Conservation (phyloP, 2,329 filamentous ascomycete genomes). For the Aspergillus vadensis region DNA sequence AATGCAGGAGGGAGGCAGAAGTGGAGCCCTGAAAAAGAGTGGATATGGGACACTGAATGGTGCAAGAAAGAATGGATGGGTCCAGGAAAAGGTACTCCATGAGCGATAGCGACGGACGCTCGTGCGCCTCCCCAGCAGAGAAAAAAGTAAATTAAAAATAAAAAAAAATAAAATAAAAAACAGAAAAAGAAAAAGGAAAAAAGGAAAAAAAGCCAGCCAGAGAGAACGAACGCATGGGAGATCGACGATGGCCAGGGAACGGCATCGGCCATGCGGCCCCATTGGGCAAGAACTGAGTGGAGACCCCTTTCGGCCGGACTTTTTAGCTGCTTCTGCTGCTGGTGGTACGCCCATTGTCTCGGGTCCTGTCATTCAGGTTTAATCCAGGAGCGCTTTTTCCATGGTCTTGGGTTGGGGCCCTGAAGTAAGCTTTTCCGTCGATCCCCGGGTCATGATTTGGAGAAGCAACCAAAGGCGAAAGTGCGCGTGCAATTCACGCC, state of each 20-base stretch:
- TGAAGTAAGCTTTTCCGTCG: slow-evolving; percentile 21
- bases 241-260: slow-evolving; percentile 23
- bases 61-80: neutral
- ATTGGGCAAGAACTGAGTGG: slow-evolving; percentile 9
- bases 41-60: neutral
- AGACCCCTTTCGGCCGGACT: slow-evolving; percentile 7
- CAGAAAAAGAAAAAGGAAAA: no score
- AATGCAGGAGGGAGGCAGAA: no score
- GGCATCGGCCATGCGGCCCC: slow-evolving; percentile 8
- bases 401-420: slow-evolving; percentile 8
- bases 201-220: neutral
- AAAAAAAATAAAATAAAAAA: no score
- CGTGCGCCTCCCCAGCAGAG: slow-evolving; percentile 15
- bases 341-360: slow-evolving; percentile 27
- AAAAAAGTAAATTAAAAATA: no score
- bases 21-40: neutral
- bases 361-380: slow-evolving; percentile 26
- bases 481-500: no score
- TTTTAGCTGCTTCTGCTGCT: slow-evolving; percentile 20
- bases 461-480: neutral
- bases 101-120: slow-evolving; percentile 13
- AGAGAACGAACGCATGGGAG: slow-evolving; percentile 20
- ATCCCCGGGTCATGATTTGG: slow-evolving; percentile 13
- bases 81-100: neutral
- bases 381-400: slow-evolving; percentile 10